Percentiles rank a stretch among this genome's conserved stretches.
phyloP scores from a whole-genome alignment of 2,329 filamentous ascomycete species.

The Pseudogymnoascus sp. region DNA sequence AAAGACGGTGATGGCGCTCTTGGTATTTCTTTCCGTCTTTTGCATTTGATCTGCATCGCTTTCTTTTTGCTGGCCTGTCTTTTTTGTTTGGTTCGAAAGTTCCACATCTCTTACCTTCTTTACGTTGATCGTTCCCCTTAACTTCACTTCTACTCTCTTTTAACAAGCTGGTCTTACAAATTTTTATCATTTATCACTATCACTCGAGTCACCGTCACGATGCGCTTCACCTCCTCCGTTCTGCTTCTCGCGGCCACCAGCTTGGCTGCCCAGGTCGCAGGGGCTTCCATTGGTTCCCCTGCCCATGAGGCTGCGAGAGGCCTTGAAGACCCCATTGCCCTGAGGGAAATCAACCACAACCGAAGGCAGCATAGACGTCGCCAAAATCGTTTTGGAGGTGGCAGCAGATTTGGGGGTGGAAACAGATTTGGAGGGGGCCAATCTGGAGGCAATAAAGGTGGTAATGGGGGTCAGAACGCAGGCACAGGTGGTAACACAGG shows the following conservation, averaged over 20 bases:
- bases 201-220: conserved; percentile 2
- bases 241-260: not conserved
- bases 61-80: conserved; percentile 2
- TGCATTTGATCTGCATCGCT: not conserved
- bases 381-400: conserved; percentile 1
- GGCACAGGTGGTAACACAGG: conserved; percentile 18
- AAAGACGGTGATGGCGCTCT: conserved; percentile 8
- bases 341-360: not conserved
- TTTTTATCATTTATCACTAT: not conserved
- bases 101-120: conserved; percentile 7
- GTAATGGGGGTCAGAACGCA: not conserved
- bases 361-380: not conserved
- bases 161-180: conserved; percentile 6
- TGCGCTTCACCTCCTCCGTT: conserved; percentile 4
- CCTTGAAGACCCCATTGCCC: not conserved
- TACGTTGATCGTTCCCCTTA: conserved; percentile 8
- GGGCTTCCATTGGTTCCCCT: conserved; percentile 3
- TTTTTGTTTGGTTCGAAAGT: conserved; percentile 7
- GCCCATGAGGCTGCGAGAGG: not conserved
- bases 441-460: conserved; percentile 14
- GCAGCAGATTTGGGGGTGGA: not conserved
- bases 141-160: not conserved
- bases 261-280: conserved; percentile 1
- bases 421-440: not conserved
- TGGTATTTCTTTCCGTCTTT: conserved; percentile 9